Base-by-base conservation (phyloP, 164 flowering plant genomes). In the Chloranthus sessilifolius region DNA sequence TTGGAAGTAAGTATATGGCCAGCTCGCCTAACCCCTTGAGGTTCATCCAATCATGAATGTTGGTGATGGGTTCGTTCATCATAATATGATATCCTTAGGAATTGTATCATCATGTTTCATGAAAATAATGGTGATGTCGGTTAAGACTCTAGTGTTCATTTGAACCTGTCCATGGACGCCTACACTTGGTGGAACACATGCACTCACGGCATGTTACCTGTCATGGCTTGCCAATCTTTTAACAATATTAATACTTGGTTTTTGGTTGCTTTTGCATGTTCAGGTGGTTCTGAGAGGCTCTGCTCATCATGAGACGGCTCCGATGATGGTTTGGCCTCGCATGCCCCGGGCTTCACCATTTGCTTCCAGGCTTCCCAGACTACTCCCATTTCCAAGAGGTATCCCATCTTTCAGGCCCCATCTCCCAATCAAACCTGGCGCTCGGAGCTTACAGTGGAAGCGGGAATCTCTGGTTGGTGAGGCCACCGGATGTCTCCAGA, bases 391-490 rank as follows among this genome's bases (percentile, higher is more conserved):
- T 37, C 61, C 76, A 9, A 76, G 97, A 60, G 88, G 88, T 43
- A 48, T 61, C 3, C 61, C 75, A 12, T 49, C 58, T 19, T 80
- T 64, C 52, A 65, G 88, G 61, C 25, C 66, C 31, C 85, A 77
- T 16, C 70, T 47, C 23, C 69, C 78, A 7, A 8, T 78, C 17
- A 83, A 72, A 64, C 50, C 68, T 27, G 86, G 94, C 57, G 74
- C 86, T 16, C 70, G 92, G 51, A 89, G 94, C 55, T 36, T 89
- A 53, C 95, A 89, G 73, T 89, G 97, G 97, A 89, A 83, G 73
- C 77, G 97, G 0, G 95, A 77, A 47, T 57, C 74, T 33, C 69
- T 70, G 6, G 30, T 50, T 5, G 17, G 46, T 27, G 63, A 49
- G 29, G 45, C 34, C 21, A 21, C 20, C 9, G 35, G 27, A 12